Evolutionary conservation across 2,329 filamentous ascomycete species (phyloP).

Genomic region (Colletotrichum sp.): DNA sequence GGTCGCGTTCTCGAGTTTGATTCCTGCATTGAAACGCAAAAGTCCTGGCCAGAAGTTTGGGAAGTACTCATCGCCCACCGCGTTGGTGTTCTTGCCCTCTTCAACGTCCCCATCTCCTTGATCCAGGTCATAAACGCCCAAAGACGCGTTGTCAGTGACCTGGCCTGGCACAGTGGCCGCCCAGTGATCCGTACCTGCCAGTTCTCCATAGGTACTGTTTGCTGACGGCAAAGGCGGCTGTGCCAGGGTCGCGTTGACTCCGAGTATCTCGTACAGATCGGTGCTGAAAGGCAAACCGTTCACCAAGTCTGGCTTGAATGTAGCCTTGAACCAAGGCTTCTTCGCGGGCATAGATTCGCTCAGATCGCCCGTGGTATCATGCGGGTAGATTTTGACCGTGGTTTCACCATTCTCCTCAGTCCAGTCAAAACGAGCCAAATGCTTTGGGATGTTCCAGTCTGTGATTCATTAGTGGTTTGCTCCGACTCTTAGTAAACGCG

Average conservation of each 20-base stretch:
- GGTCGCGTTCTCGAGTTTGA: neutral
- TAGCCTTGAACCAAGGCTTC: constrained; percentile 50
- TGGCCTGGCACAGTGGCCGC: constrained; percentile 35
- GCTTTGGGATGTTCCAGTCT: constrained; percentile 63
- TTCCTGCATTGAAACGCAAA: neutral
- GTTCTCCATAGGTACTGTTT: constrained; percentile 39
- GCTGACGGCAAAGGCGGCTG: constrained; percentile 52
- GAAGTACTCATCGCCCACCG: constrained; percentile 2
- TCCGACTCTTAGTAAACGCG: neutral
- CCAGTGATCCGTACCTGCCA: constrained; percentile 52
- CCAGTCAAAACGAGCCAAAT: constrained; percentile 57
- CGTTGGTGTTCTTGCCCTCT: neutral
- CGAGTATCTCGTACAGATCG: constrained; percentile 40
- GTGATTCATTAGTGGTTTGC: neutral
- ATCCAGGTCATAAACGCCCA: neutral
- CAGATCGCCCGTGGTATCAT: constrained; percentile 36
- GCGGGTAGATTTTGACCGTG: constrained; percentile 47
- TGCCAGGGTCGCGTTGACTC: constrained; percentile 45
- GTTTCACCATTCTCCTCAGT: constrained; percentile 37
- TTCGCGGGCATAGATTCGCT: constrained; percentile 35
- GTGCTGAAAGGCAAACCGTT: constrained; percentile 50
- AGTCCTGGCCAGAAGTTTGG: constrained; percentile 9
- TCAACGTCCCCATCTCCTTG: neutral
- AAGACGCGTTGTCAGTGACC: neutral
- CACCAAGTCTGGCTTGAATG: constrained; percentile 42